Conservation (phyloP, 495 filamentous ascomycete genomes). For the Xylaria flabelliformis region DNA sequence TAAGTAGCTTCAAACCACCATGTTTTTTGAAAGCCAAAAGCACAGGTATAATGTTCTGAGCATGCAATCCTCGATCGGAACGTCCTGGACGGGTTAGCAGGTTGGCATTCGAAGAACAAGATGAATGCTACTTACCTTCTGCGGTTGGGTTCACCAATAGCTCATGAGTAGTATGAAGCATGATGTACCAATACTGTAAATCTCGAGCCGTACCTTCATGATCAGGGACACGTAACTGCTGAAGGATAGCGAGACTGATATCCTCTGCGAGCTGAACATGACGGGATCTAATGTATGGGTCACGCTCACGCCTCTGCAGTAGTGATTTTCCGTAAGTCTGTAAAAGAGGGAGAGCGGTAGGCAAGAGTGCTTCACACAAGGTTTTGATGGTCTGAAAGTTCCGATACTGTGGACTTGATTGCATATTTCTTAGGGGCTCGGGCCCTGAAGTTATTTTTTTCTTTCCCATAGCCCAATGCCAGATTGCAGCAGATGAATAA, state of each 20-base stretch:
- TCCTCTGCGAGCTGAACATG: conserved; percentile 75
- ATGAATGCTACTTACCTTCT: conserved; percentile 61
- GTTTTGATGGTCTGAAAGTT: conserved; percentile 79
- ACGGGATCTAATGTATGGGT: conserved; percentile 69
- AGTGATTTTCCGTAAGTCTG: conserved; percentile 80
- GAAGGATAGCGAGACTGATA: conserved; percentile 72
- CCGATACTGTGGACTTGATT: conserved; percentile 61
- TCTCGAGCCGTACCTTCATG: conserved; percentile 46
- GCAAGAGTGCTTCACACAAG: conserved; percentile 75
- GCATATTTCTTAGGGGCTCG: conserved; percentile 45
- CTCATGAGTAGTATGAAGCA: conserved; percentile 76
- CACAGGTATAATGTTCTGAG: conserved; percentile 76
- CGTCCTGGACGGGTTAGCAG: conserved; percentile 30
- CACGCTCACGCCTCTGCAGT: conserved; percentile 70
- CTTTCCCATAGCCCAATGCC: conserved; percentile 34
- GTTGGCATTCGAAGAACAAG: conserved; percentile 13
- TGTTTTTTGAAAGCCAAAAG: conserved; percentile 84
- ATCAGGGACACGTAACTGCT: conserved; percentile 59
- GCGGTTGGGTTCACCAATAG: conserved; percentile 63
- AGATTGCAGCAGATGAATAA: conserved; percentile 31
- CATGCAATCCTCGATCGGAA: conserved; percentile 34
- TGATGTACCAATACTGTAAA: conserved; percentile 81
- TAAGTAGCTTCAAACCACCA: conserved; percentile 75
- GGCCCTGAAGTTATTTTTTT: conserved; percentile 13
- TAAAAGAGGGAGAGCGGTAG: conserved; percentile 75